Conservation (phyloP, 1,139 yeast genomes). For the Ashbya aceris region DNA sequence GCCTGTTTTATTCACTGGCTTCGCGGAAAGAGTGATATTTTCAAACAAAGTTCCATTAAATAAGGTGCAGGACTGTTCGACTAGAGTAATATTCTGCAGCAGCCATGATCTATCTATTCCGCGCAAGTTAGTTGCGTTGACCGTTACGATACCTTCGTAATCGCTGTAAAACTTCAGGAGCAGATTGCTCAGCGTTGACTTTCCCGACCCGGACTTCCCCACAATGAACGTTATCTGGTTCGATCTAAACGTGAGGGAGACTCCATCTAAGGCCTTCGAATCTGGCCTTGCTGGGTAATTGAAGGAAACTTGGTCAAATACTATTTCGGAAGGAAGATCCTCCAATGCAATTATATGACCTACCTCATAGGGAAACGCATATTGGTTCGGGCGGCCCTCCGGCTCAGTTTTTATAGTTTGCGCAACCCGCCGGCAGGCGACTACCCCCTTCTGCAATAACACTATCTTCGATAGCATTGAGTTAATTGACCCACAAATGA, state of each 20-base stretch:
- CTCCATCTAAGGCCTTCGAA: slow-evolving; percentile 36
- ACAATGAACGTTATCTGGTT: slow-evolving; percentile 52
- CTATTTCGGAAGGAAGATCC: slow-evolving; percentile 36
- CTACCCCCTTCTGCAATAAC: slow-evolving; percentile 51
- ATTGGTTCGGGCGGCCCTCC: slow-evolving; percentile 10
- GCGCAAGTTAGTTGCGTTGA: slow-evolving; percentile 46
- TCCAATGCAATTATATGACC: not conserved
- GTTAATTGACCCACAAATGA: slow-evolving; percentile 53
- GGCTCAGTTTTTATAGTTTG: slow-evolving; percentile 2
- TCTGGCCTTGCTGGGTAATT: slow-evolving; percentile 50
- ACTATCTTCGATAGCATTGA: slow-evolving; percentile 46
- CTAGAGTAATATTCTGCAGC: slow-evolving; percentile 52
- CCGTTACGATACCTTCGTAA: slow-evolving; percentile 39
- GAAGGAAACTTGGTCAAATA: slow-evolving; percentile 47
- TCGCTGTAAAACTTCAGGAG: slow-evolving; percentile 49
- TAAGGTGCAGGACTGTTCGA: slow-evolving; percentile 60
- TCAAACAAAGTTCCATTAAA: slow-evolving; percentile 56
- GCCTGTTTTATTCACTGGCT: slow-evolving; percentile 20
- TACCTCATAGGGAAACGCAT: slow-evolving; percentile 7
- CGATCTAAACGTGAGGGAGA: slow-evolving; percentile 39
- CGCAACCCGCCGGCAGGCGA: slow-evolving; percentile 42
- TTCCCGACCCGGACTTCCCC: slow-evolving; percentile 89
- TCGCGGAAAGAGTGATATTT: slow-evolving; percentile 47
- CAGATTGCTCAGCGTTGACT: slow-evolving; percentile 66
- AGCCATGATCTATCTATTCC: slow-evolving; percentile 45